These are phyloP conservation scores for Cercospora zeina DNA, from an alignment of 2,329 filamentous ascomycete species.

Conservation along the genomic window DNA sequence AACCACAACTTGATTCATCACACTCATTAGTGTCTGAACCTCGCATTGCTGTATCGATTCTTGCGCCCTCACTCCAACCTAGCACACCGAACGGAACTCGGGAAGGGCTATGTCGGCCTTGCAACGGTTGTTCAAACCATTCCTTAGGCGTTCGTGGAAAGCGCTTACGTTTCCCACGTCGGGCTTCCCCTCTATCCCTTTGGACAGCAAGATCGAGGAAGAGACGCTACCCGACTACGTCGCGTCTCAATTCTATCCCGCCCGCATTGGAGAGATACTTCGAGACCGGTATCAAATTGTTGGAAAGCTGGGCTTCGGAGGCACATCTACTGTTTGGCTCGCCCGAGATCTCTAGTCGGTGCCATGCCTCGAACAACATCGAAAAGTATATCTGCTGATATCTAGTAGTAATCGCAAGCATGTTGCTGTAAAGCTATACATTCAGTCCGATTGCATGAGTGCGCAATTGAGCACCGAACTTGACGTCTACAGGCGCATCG, in stretches of 20 bases:
- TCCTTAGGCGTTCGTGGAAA: background rate
- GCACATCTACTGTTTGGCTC: slow-evolving; percentile 20
- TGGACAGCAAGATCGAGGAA: slow-evolving; percentile 13
- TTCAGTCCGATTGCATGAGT: background rate
- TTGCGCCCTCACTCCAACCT: background rate
- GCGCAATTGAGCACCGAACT: background rate
- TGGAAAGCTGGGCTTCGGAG: slow-evolving; percentile 21
- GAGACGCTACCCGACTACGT: slow-evolving; percentile 18
- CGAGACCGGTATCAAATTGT: slow-evolving; percentile 14
- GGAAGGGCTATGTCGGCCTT: background rate
- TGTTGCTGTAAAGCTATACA: background rate
- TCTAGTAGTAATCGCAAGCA: background rate
- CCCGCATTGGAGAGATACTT: slow-evolving; percentile 14
- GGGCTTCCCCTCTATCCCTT: background rate
- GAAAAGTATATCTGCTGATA: background rate
- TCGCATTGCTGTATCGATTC: background rate
- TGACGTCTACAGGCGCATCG: slow-evolving; percentile 1
- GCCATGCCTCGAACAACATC: background rate
- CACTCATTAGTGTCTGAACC: background rate
- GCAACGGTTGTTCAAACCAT: background rate
- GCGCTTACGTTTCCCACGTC: background rate
- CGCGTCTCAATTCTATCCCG: slow-evolving; percentile 15
- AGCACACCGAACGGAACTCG: background rate
- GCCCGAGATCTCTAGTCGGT: slow-evolving; percentile 19
- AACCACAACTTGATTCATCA: background rate